A percentile compares a stretch with the other conserved stretches of the same genome.
Conservation (phyloP, 495 filamentous ascomycete species). For the Talaromyces trachyspermus region DNA sequence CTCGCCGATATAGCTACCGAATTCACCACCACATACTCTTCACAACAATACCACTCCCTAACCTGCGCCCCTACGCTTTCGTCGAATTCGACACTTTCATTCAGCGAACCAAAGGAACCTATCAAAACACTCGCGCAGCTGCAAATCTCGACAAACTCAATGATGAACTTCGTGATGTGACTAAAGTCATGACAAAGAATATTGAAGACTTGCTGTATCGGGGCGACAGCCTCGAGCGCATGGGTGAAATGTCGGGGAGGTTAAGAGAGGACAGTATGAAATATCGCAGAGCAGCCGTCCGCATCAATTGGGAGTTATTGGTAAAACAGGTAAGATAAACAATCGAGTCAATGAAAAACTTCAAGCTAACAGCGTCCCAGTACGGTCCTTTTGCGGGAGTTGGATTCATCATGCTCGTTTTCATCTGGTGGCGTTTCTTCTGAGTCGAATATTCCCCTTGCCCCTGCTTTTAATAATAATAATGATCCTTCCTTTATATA, state of each 20-base stretch:
- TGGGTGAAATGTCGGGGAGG: slow-evolving; percentile 87
- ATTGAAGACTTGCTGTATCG: slow-evolving; percentile 97
- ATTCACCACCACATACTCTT: slow-evolving; percentile 79
- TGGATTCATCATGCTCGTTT: slow-evolving; percentile 69
- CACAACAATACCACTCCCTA: slow-evolving; percentile 62
- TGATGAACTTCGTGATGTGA: slow-evolving; percentile 94
- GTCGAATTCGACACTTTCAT: slow-evolving; percentile 99
- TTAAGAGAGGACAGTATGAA: slow-evolving; percentile 89
- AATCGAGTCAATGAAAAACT: not conserved
- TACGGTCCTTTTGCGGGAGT: slow-evolving; percentile 83
- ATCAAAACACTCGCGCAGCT: slow-evolving; percentile 85
- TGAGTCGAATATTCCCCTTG: slow-evolving; percentile 27
- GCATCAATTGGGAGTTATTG: slow-evolving; percentile 97
- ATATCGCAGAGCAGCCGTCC: slow-evolving; percentile 84
- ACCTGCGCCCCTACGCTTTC: slow-evolving; percentile 86
- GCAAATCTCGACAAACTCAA: slow-evolving; percentile 84
- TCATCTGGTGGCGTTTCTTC: slow-evolving; percentile 92
- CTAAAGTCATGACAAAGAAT: slow-evolving; percentile 99
- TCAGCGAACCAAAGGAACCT: slow-evolving; percentile 82
- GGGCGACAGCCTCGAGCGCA: slow-evolving; percentile 88
- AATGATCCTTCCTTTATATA: slow-evolving; percentile 5
- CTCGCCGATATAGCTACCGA: slow-evolving; percentile 85
- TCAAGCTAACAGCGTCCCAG: slow-evolving; percentile 30
- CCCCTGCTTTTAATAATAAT: no score
- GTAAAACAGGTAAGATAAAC: slow-evolving; percentile 68